Evolutionary conservation across 2,329 filamentous ascomycete species (phyloP).

Genomic region (Epichloe elymi): DNA sequence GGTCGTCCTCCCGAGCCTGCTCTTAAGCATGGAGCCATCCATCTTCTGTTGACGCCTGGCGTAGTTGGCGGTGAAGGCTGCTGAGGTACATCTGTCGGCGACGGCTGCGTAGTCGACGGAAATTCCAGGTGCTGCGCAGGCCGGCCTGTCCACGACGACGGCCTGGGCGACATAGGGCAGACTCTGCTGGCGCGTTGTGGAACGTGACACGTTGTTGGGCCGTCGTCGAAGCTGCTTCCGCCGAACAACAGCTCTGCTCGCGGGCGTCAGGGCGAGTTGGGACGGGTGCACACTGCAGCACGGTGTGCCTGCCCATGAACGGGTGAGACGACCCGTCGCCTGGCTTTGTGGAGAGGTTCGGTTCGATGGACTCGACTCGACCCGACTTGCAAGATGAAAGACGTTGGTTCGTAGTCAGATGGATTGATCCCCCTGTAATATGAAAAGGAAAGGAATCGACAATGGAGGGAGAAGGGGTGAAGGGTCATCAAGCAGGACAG

Average conservation of each 20-base stretch:
- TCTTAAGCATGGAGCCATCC: neutral
- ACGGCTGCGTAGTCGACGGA: neutral
- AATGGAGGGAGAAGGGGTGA: neutral
- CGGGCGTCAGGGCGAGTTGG: neutral
- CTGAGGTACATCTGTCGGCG: neutral
- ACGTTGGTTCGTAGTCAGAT: neutral
- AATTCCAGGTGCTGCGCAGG: neutral
- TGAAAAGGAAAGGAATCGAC: neutral
- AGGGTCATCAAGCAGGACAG: no score
- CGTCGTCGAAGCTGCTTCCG: neutral
- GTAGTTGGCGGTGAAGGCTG: neutral
- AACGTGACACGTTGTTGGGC: neutral
- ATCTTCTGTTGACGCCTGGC: neutral
- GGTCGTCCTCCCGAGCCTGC: no score
- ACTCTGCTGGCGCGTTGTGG: neutral
- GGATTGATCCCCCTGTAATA: neutral
- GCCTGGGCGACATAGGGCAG: neutral
- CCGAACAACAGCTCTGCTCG: neutral
- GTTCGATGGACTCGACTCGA: neutral
- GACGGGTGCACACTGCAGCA: neutral
- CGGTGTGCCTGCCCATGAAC: neutral
- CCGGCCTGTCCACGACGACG: neutral
- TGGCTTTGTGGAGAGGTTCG: neutral
- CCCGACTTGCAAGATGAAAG: neutral
- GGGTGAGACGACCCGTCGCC: neutral